Evolutionary conservation across 495 filamentous ascomycete genomes (phyloP).

Genomic region (Thermothielavioides terrestris): DNA sequence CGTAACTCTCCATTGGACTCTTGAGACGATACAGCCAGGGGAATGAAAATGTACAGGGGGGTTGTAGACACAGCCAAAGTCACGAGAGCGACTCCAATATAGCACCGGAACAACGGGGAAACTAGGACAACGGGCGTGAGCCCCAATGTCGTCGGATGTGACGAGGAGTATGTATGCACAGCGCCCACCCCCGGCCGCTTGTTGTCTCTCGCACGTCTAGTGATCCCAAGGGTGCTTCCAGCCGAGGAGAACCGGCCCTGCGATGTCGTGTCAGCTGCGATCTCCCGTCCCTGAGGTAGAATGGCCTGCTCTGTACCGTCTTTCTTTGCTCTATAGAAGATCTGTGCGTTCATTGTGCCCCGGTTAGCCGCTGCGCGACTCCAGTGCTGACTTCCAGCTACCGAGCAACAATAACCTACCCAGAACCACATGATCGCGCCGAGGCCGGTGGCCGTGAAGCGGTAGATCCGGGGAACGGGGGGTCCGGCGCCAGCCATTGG

Average conservation of each 20-base stretch:
- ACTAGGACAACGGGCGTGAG: too few species aligned
- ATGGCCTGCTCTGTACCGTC: conserved; percentile 47
- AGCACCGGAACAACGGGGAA: too few species aligned
- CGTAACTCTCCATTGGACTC: too few species aligned
- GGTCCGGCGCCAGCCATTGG: conserved; percentile 22
- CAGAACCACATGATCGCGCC: conserved; percentile 99
- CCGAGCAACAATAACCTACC: conserved; percentile 45
- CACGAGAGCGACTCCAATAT: too few species aligned
- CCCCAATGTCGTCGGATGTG: not conserved
- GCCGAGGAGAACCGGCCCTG: conserved; percentile 68
- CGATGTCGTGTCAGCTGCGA: conserved; percentile 6
- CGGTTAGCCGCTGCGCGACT: too few species aligned
- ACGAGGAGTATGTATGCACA: conserved; percentile 16
- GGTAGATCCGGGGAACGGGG: conserved; percentile 53
- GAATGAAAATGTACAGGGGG: too few species aligned
- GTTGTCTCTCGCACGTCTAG: conserved; percentile 33
- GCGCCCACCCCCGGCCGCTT: not conserved
- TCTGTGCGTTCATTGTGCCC: conserved; percentile 39
- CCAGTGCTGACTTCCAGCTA: too few species aligned
- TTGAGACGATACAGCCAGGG: too few species aligned
- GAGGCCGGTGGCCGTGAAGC: conserved; percentile 73
- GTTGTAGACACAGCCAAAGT: too few species aligned
- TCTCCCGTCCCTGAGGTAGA: not conserved
- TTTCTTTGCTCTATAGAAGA: conserved; percentile 94
- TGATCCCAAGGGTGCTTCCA: conserved; percentile 99